Conservation (phyloP, 73 alveolate genomes). For the Breviolum minutum region DNA sequence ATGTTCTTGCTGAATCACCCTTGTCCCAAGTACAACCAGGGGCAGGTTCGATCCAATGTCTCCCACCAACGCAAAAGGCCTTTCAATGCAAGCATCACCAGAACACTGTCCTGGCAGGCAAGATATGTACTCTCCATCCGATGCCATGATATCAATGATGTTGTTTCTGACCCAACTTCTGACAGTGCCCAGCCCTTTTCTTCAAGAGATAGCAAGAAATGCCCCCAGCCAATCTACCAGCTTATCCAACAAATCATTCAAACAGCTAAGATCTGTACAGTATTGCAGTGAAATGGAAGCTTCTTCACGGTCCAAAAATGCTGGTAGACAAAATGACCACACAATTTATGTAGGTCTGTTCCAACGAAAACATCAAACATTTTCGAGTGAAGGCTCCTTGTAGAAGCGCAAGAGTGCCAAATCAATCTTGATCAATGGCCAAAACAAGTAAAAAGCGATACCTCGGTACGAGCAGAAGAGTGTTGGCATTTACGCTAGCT, state of each 20-base stretch:
- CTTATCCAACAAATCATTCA: too few species aligned
- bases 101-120: conserved; percentile 1
- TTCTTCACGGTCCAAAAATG: neutral
- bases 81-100: conserved; percentile 36
- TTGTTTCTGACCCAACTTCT: too few species aligned
- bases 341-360: neutral
- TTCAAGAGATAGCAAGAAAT: too few species aligned
- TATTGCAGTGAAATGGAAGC: too few species aligned
- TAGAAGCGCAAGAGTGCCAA: conserved; percentile 50
- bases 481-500: too few species aligned
- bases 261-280: too few species aligned
- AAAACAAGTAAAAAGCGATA: conserved; percentile 78
- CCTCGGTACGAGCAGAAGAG: neutral
- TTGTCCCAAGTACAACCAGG: too few species aligned
- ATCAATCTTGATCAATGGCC: conserved; percentile 77
- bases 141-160: too few species aligned
- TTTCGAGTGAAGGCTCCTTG: neutral
- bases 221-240: too few species aligned
- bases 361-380: neutral
- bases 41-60: too few species aligned
- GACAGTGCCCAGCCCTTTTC: too few species aligned
- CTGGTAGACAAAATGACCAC: neutral
- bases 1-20: too few species aligned
- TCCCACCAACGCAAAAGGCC: neutral
- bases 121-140: neutral